Evolutionary conservation across 2,329 filamentous ascomycete species (phyloP), one percentile per base, ranked within the genome.

Genomic region (Amauroascus verrucosus): DNA sequence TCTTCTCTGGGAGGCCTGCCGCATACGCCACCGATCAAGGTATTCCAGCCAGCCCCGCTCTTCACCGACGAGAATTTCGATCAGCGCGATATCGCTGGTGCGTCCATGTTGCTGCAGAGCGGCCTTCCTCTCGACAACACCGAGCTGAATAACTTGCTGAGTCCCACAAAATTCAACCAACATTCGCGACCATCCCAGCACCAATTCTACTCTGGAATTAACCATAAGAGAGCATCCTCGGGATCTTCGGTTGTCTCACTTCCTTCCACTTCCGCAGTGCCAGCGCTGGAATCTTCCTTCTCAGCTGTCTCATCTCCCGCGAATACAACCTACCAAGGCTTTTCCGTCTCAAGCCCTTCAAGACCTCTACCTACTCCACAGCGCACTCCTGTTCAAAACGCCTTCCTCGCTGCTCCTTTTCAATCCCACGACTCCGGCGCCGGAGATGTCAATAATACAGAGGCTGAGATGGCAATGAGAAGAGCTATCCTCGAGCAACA

Each of bases 381-480:
- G 44, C 74, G 77, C 56, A 79, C 77, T 7, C 76, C 77, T 13
- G 70, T 73, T 26, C 74, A 78, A 63, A 72, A 75, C 55, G 71
- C 71, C 2, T 78, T 77, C 59, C 64, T 77, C 56, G 68, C 66
- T 3, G 64, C 67, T 30, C 68, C 68, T 26, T 77, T 75, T 63
- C 71, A 72, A 60, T 71, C 68, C 60, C 76, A 72, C 66, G 68
- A 72, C 43, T 63, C 65, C 1, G 65, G 69, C 1, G 65, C 69
- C 11, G 64, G 72, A 18, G 71, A 77, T 65, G 66, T 60, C 52
- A 64, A 63, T 52, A 64, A 65, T 62, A 65, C 72, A 57, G 71
- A 74, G 9, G 74, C 77, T n/a, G 78, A 81, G 61, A 70, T 77
- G 64, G 79, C 77, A 48, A 81, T 82, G 77, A 79, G 77, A 70